phyloP scores from a whole-genome alignment of 225 moss, liverwort and hornwort genomes.

The Marchantia paleacea region DNA sequence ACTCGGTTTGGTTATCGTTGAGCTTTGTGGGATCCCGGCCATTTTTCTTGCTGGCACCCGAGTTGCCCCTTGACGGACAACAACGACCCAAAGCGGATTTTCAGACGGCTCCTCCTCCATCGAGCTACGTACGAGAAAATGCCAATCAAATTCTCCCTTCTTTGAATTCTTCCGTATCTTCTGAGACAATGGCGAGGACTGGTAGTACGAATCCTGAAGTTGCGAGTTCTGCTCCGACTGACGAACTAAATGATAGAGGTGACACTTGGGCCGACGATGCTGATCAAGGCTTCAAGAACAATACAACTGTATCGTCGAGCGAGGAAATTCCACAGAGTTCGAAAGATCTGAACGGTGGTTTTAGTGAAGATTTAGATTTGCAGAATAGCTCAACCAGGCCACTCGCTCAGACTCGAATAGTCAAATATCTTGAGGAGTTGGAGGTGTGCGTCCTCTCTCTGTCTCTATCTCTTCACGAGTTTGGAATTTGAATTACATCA shows the following conservation, averaged over 20 bases:
- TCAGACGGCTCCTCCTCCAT: background rate
- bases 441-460: no score
- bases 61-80: slow-evolving; percentile 7
- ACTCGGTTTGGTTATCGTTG: slow-evolving; percentile 25
- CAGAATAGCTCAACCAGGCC: no score
- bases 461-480: no score
- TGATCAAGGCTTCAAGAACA: background rate
- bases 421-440: no score
- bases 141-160: background rate
- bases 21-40: slow-evolving; percentile 23
- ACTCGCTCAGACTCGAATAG: no score
- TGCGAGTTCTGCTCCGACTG: background rate
- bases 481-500: no score
- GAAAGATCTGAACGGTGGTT: background rate
- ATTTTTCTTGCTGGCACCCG: background rate
- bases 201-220: background rate
- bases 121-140: background rate
- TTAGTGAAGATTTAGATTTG: no score
- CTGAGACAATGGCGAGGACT: background rate
- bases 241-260: background rate
- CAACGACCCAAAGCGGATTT: background rate
- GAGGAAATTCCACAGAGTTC: background rate
- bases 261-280: background rate
- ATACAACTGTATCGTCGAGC: background rate
- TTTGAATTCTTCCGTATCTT: background rate